Evolutionary conservation across 1,284 basidiomycete genomes (phyloP).

Genomic region (Earliella scabrosa): DNA sequence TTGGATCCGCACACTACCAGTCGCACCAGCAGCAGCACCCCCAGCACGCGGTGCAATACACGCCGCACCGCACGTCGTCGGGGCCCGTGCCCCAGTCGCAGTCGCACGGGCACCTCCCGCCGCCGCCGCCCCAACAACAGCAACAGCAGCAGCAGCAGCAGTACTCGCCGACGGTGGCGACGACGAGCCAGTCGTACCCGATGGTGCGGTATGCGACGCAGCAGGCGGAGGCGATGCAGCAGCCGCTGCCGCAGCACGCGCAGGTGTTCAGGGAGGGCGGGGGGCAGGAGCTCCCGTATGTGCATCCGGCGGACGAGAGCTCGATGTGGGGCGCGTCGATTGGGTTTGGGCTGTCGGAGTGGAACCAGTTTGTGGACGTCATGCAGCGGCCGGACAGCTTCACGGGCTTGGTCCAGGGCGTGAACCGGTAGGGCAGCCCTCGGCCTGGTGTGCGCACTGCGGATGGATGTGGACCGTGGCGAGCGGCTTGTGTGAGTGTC

Average conservation of each 20-base stretch:
- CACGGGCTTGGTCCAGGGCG: conserved; percentile 13
- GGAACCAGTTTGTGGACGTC: conserved; percentile 50
- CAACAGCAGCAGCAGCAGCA: conserved; percentile 16
- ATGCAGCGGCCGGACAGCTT: conserved; percentile 43
- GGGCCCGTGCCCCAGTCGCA: conserved; percentile 6
- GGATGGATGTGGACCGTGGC: too few species aligned
- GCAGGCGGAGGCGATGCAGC: conserved; percentile 19
- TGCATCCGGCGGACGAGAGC: conserved; percentile 39
- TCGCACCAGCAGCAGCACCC: conserved; percentile 4
- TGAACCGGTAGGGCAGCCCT: not conserved
- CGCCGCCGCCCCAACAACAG: conserved; percentile 3
- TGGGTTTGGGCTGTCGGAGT: conserved; percentile 44
- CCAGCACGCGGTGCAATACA: conserved; percentile 12
- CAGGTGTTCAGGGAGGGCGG: conserved; percentile 15
- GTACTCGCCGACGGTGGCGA: conserved; percentile 15
- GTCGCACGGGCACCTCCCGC: conserved; percentile 9
- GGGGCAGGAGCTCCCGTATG: conserved; percentile 25
- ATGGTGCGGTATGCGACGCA: conserved; percentile 19
- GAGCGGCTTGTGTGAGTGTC: not conserved
- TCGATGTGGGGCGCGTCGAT: conserved; percentile 46
- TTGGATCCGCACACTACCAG: conserved; percentile 6
- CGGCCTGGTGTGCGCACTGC: not conserved
- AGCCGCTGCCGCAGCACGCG: conserved; percentile 16
- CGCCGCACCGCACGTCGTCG: conserved; percentile 6
- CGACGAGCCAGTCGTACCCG: conserved; percentile 14